Evolutionary conservation across 225 moss, liverwort and hornwort species (phyloP), one percentile per base, ranked within the genome.

Genomic region (Polytrichum formosum): DNA sequence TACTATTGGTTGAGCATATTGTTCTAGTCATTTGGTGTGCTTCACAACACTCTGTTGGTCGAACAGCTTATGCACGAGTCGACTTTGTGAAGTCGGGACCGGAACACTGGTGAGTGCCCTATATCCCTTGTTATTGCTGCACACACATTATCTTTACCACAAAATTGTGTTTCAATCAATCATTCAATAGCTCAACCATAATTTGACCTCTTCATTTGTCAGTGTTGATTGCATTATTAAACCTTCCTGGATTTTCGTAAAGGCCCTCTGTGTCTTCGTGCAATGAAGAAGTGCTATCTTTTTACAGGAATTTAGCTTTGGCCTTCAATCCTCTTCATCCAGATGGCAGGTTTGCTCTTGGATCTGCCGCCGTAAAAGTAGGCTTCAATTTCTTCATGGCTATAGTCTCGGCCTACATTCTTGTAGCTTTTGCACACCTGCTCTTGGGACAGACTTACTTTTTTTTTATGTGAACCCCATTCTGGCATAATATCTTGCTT

Each of bases 271-370:
- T 53, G 20, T 67, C 56, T 23, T 26, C 6, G 2, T 58, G 6
- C 7, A 33, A 17, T 53, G 23, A 7, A 69, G 0, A 28, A 54
- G 69, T 56, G 18, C 30, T 53, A 30, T 28, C 56, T 35, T 74
- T 31, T 69, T 73, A 64, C 87, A 96, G 93, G 98, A 90, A 92
- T 71, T 58, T 88, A 73, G 98, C 98, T 46, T 78, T 98, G 67
- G 81, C 85, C 56, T 83, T 98, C 82, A 98, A 98, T 79, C 94
- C 94, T 67, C 85, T 98, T 18, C 91, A 94, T 75, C 94, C 94
- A 46, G 98, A 98, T 77, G 98, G 98, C 68, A 94, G 98, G 98
- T 98, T 98, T 82, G 94, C 91, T 63, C 88, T 98, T 70, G 98
- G 98, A 28, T 98, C 94, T 75, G 88, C 98, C 66, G 88, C 94